Evolutionary conservation across 768 basidiomycete genomes (phyloP), one percentile per base, ranked within the genome.

Genomic region (Termitomyces sp.): DNA sequence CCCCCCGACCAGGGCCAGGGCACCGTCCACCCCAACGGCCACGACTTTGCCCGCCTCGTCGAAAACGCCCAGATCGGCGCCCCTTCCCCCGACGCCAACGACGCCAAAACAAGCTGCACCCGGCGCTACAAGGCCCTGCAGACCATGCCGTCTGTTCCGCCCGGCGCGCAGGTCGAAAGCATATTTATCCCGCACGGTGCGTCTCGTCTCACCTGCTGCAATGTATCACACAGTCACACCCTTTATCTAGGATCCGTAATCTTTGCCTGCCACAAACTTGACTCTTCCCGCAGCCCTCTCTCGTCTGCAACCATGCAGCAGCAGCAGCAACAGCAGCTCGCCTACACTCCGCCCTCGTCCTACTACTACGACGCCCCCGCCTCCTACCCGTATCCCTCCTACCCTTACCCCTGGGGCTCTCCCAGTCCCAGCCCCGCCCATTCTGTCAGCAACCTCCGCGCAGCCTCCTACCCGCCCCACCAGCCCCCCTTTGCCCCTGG

Each of bases 181-280:
- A 87, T 93, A 61, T 93, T 90, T 72, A 91, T 92, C 71, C 91
- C 92, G 69, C 90, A 94, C 82, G 91, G 91, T 88, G 69, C 64
- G 83, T 71, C 60, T 60, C 63, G 56, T 62, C 60, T 44, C 62
- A 69, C 65, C 66, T 63, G 46, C 32, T 59, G 56, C 61, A 50
- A 42, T 46, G 48, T 56, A 55, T 57, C 55, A 51, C 53, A 53
- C 31, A 47, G 39, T 55, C 39, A 39, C 41, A 46, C 47, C n/a
- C 56, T 54, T 49, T 58, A 53, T 62, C 51, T 69, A 87, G 85
- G 85, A 59, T 77, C 79, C 65, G 80, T 88, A 64, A 87, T 87
- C 65, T 87, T 88, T 69, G 85, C 86, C 47, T 88, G 85, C 75
- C 86, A 88, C 74, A 84, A 85, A 72, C 77, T 85, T 63, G 76